A percentile compares a stretch with the other conserved stretches of the same genome.
phyloP scores from a whole-genome alignment of 2,329 filamentous ascomycete species.

The Trichophyton mentagrophytes region DNA sequence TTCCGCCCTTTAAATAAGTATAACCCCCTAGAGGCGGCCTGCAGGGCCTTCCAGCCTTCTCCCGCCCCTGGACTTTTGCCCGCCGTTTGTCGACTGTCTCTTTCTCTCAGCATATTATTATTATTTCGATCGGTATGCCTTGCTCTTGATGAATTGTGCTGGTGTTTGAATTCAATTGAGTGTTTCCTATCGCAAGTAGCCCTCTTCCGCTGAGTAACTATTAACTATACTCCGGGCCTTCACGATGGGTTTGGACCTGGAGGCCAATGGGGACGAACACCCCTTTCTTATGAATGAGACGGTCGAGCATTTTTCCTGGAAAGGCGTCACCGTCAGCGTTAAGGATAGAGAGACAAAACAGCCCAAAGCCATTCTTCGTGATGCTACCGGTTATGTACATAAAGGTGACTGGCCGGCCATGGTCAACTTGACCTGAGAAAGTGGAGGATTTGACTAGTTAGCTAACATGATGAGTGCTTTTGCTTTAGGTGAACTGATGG shows the following conservation, averaged over 20 bases:
- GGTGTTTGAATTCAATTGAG: not conserved
- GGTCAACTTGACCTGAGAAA: not conserved
- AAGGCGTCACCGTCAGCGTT: conserved; percentile 54
- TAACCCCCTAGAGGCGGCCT: not conserved
- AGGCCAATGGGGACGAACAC: conserved; percentile 17
- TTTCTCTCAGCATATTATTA: not conserved
- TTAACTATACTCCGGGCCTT: not conserved
- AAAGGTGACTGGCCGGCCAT: conserved; percentile 38
- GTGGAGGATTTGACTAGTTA: too few relatives aligned
- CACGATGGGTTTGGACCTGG: conserved; percentile 17
- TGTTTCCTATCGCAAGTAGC: not conserved
- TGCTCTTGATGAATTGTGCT: not conserved
- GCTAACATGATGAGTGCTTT: not conserved
- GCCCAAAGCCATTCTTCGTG: conserved; percentile 49
- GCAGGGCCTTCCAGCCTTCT: not conserved
- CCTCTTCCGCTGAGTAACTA: not conserved
- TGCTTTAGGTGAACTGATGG: conserved; percentile 53
- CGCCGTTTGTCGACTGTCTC: not conserved
- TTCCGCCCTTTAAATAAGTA: not conserved
- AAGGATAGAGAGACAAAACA: conserved; percentile 56
- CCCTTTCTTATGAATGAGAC: conserved; percentile 42
- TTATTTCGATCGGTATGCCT: not conserved
- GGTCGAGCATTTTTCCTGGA: conserved; percentile 55
- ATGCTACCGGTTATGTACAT: conserved; percentile 51
- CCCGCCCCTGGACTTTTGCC: not conserved